Evolutionary conservation across 805 yeast species (phyloP), one percentile per base, ranked within the genome.

Genomic region (Zygosaccharomyces rouxii): DNA sequence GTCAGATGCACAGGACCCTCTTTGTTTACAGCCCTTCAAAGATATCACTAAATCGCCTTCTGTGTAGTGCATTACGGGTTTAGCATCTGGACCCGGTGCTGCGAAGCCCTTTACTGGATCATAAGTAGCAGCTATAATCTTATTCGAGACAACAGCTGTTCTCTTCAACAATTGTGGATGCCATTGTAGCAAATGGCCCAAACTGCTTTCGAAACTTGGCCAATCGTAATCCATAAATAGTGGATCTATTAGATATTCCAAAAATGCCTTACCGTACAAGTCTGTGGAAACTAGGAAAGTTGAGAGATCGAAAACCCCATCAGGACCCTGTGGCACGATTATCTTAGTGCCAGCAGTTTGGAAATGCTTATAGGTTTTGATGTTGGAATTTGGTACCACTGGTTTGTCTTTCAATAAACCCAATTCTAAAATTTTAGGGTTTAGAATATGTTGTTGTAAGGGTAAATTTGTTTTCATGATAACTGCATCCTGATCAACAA

Each of bases 161-260:
- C 81, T 84, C 47, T 85, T 76, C 55, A 94, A 73, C 23, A 86
- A 70, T 25, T 78, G 80, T 10, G 97, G 96, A 64, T 92, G 99
- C 99, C 98, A 94, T 67, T 89, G 97, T 56, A 89, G 72, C 39
- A 89, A 73, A 64, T 94, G 98, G n/a, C 87, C 78, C 38, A 92
- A 80, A 4, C 81, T 84, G 46, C 77, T 77, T 43, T 66, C 65
- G 30, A 64, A 55, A 49, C 76, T 76, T 38, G 59, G 60, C 67
- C 69, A 66, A n/a, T 68, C 67, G 68, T 85, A 89, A 43, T 77
- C 74, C 62, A 86, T 76, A 62, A 80, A 83, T 42, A 89, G 73
- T 21, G 81, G 80, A 63, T 88, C 94, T 29, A 77, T 66, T 89
- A 96, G 84, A 55, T 79, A 76, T 64, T 89, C 97, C n/a, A 90